Conservation (phyloP, 495 filamentous ascomycete species). For the Lepraria neglecta region DNA sequence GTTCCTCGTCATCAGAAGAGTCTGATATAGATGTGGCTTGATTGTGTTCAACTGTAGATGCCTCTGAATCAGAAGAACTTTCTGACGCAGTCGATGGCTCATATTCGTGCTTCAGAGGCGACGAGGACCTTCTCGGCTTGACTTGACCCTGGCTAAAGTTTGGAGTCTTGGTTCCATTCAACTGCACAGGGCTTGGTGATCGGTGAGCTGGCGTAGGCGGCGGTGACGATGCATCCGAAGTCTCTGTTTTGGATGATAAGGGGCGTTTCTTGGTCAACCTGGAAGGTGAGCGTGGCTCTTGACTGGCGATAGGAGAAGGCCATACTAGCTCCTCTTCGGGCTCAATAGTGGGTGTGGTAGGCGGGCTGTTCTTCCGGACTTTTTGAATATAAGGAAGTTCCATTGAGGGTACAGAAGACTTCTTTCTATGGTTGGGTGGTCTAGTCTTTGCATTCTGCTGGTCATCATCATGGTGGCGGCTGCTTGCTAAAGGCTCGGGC, state of each 20-base stretch:
- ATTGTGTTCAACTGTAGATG: slow-evolving; percentile 47
- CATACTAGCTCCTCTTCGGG: slow-evolving; percentile 22
- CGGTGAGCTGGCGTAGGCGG: slow-evolving; percentile 50
- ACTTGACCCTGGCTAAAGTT: slow-evolving; percentile 42
- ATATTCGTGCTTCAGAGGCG: slow-evolving; percentile 96
- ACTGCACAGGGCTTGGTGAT: slow-evolving; percentile 42
- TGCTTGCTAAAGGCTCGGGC: slow-evolving; percentile 7
- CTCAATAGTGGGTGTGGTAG: slow-evolving; percentile 30
- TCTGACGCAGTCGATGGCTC: slow-evolving; percentile 79
- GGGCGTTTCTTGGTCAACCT: slow-evolving; percentile 14
- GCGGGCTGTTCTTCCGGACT: slow-evolving; percentile 43
- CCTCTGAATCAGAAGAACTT: slow-evolving; percentile 45
- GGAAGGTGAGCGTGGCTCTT: slow-evolving; percentile 9
- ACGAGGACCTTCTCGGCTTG: slow-evolving; percentile 63
- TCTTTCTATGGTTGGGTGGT: slow-evolving; percentile 38
- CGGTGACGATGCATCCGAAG: slow-evolving; percentile 37
- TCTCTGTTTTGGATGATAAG: slow-evolving; percentile 26
- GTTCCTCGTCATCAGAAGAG: slow-evolving; percentile 51
- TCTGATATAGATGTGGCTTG: slow-evolving; percentile 43
- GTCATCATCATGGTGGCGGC: slow-evolving; percentile 1
- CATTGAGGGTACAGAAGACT: slow-evolving; percentile 53
- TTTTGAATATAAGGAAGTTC: slow-evolving; percentile 54
- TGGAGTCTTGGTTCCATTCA: slow-evolving; percentile 47
- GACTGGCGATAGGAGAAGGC: slow-evolving; percentile 8
- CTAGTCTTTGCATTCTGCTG: slow-evolving; percentile 20